Base-by-base conservation (phyloP, 2,329 filamentous ascomycete genomes). In the Lithohypha guttulata region DNA sequence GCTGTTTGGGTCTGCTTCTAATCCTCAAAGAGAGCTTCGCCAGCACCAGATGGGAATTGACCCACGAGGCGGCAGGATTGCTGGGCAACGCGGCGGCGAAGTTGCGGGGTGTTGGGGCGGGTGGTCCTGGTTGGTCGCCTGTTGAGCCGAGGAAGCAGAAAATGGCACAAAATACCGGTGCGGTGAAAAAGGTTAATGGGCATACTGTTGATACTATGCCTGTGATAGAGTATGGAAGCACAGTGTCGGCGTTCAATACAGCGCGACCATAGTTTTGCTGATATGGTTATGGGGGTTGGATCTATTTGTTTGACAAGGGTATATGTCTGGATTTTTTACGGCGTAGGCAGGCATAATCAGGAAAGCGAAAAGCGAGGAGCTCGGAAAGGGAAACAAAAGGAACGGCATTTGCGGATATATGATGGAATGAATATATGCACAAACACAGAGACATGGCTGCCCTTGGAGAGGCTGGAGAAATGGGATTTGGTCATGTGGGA, bases 21-120 rank as follows among this genome's bases (percentile, higher is more conserved):
- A 73, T 94, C 22, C 70, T 98, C 43, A 78, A 80, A 45, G 81
- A 85, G 41, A 81, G 81, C 27, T 95, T 96, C 57, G 69, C 73
- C 48, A 79, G 79, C 52, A 86, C 86, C 21, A 72, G 86, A 34
- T 96, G 89, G 89, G 87, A 96, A 65, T 64, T 96, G 39, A 66
- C 96, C 46, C 80, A 91, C 42, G 91, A 96, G 60, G 89, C 85
- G 23, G 81, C 82, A 21, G 80, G 75, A 15, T 64, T 94, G 44
- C 60, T 96, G 54, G 77, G 71, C 40, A 91, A 86, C 56, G 94
- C 87, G 58, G 83, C 93, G 48, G 68, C 75, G 45, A 71, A 75
- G 60, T 57, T 78, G 42, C 50, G 38, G 42, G 53, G 51, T 17
- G 37, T 46, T 27, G 49, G 47, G 26, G 18, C 19, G 5, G 13